Evolutionary conservation across 768 basidiomycete species (phyloP).

Genomic region (Coprinopsis cinerea): DNA sequence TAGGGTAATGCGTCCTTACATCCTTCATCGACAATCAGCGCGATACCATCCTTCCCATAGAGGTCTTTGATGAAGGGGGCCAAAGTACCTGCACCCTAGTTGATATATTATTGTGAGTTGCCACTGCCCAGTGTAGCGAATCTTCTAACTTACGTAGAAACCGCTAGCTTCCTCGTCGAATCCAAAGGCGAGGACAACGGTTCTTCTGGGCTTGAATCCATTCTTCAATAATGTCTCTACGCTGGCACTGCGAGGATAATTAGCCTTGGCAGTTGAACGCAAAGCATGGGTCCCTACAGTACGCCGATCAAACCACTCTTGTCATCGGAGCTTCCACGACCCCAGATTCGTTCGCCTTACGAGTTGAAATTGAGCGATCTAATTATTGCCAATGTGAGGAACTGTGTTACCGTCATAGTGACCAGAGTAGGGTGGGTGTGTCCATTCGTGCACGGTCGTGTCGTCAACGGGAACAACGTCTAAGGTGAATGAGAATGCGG

Average conservation of each 20-base stretch:
- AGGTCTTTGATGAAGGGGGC: slow-evolving; percentile 41
- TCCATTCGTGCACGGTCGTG: slow-evolving; percentile 51
- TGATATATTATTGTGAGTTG: no score
- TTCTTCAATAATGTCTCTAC: slow-evolving; percentile 61
- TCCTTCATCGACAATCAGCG: slow-evolving; percentile 86
- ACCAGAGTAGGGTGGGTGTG: slow-evolving; percentile 58
- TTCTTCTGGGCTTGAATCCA: slow-evolving; percentile 59
- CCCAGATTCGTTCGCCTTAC: slow-evolving; percentile 57
- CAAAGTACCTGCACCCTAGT: slow-evolving; percentile 51
- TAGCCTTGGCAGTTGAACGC: neutral
- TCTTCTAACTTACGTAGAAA: slow-evolving; percentile 28
- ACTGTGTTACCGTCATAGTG: slow-evolving; percentile 52
- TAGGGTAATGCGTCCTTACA: slow-evolving; percentile 33
- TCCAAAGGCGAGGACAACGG: slow-evolving; percentile 58
- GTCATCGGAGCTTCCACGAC: slow-evolving; percentile 69
- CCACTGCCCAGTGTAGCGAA: no score
- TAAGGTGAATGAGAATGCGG: slow-evolving; percentile 16
- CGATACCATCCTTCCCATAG: slow-evolving; percentile 69
- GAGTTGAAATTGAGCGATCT: neutral
- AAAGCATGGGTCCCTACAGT: slow-evolving; percentile 30
- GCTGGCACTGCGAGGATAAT: slow-evolving; percentile 30
- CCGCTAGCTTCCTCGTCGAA: slow-evolving; percentile 75
- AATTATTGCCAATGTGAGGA: no score
- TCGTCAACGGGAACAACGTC: slow-evolving; percentile 68
- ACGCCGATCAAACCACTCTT: slow-evolving; percentile 71